Evolutionary conservation across 75 land plant species (phyloP).

Genomic region (Gnetum montanum): DNA sequence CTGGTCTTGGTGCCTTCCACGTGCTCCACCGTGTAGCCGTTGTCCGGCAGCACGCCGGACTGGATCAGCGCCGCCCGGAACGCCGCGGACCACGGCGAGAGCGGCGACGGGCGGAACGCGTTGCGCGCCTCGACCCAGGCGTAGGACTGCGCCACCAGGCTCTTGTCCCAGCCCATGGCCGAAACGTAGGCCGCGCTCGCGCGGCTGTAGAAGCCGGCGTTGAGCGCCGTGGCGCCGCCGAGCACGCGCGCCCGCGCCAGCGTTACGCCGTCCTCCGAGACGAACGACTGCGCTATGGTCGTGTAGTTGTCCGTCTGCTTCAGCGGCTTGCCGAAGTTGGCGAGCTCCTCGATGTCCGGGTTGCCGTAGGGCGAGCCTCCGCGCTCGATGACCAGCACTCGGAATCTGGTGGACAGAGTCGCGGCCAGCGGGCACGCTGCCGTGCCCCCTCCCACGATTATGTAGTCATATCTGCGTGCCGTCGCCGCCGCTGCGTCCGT

Average conservation of each 20-base stretch:
- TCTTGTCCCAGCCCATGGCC: constrained; percentile 48
- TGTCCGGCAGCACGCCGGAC: constrained; percentile 58
- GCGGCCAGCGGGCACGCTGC: constrained; percentile 82
- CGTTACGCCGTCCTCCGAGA: constrained; percentile 67
- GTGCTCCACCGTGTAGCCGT: constrained; percentile 63
- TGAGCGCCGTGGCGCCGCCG: constrained; percentile 70
- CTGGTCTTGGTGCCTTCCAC: constrained; percentile 69
- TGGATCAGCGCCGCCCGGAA: constrained; percentile 62
- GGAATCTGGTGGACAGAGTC: constrained; percentile 33
- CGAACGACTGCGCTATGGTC: constrained; percentile 61
- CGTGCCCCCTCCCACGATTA: constrained; percentile 74
- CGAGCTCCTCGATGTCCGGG: constrained; percentile 35
- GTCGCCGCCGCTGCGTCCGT: background rate
- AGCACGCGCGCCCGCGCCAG: constrained; percentile 72
- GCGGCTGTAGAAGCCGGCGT: constrained; percentile 81
- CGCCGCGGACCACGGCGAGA: constrained; percentile 48
- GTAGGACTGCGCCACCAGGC: constrained; percentile 52
- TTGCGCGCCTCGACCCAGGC: constrained; percentile 66
- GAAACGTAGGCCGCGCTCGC: constrained; percentile 41
- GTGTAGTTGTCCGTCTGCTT: constrained; percentile 14
- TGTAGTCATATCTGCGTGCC: constrained; percentile 41
- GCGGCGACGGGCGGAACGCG: constrained; percentile 31
- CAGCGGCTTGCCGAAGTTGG: constrained; percentile 39
- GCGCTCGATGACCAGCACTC: constrained; percentile 64
- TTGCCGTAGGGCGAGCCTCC: constrained; percentile 50